phyloP scores from a whole-genome alignment of 176 grass and related monocot species.

The Oryza rufipogon region DNA sequence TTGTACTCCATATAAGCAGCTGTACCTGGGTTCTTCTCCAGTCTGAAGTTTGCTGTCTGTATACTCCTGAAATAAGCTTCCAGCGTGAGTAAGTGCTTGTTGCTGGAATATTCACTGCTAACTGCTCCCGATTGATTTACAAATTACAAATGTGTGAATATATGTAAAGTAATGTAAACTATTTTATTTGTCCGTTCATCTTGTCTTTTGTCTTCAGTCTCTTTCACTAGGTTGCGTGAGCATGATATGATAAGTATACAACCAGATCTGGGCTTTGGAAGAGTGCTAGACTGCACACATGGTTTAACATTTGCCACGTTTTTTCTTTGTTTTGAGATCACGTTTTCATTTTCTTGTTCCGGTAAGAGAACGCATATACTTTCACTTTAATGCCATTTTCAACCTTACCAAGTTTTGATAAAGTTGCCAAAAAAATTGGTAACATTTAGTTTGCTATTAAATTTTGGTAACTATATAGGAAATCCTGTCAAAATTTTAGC shows the following conservation, averaged over 20 bases:
- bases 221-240: background rate
- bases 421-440: too few relatives aligned
- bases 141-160: background rate
- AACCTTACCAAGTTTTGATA: too few relatives aligned
- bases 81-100: slow-evolving; percentile 12
- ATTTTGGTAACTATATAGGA: too few relatives aligned
- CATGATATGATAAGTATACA: background rate
- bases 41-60: background rate
- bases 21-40: slow-evolving; percentile 13
- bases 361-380: background rate
- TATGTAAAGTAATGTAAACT: background rate
- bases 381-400: too few relatives aligned
- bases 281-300: background rate
- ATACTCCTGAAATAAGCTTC: background rate
- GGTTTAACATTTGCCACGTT: background rate
- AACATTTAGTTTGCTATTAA: too few relatives aligned
- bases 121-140: background rate
- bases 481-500: too few relatives aligned
- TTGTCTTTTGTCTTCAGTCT: background rate
- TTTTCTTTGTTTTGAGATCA: background rate
- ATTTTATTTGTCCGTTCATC: background rate
- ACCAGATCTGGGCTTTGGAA: background rate
- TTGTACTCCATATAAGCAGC: slow-evolving; percentile 17
- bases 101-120: background rate
- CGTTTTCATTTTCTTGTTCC: background rate